Evolutionary conservation across 768 basidiomycete species (phyloP).

Genomic region (Tubosaeta brunneosetosa): DNA sequence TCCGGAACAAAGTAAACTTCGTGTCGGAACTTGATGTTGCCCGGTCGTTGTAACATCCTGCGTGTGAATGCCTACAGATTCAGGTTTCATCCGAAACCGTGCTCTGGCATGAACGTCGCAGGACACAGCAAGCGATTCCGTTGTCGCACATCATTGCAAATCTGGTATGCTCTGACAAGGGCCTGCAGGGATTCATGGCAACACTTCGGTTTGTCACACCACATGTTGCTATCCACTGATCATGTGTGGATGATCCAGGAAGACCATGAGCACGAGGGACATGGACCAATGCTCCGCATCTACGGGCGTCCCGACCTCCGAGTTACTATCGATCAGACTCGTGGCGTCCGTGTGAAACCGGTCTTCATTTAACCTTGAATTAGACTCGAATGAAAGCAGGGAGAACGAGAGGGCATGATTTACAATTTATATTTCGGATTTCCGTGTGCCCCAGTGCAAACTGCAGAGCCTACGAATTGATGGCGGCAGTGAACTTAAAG

Average conservation of each 20-base stretch:
- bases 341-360: not conserved
- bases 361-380: not conserved
- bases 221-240: not conserved
- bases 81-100: not conserved
- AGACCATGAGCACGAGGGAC: not conserved
- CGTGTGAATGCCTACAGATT: not conserved
- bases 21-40: not conserved
- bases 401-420: not conserved
- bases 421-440: too few species aligned
- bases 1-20: not conserved
- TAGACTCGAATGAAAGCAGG: not conserved
- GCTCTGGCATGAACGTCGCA: not conserved
- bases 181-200: not conserved
- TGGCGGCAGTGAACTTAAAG: not conserved
- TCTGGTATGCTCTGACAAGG: too few species aligned
- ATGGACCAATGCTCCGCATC: not conserved
- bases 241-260: not conserved
- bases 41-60: not conserved
- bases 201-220: not conserved
- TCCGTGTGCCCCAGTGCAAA: too few species aligned
- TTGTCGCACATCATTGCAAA: too few species aligned
- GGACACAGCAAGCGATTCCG: not conserved
- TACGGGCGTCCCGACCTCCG: constrained; percentile 1
- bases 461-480: too few species aligned
- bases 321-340: not conserved